Base-by-base conservation (phyloP, 768 basidiomycete genomes). In the Phanerochaete sordida region DNA sequence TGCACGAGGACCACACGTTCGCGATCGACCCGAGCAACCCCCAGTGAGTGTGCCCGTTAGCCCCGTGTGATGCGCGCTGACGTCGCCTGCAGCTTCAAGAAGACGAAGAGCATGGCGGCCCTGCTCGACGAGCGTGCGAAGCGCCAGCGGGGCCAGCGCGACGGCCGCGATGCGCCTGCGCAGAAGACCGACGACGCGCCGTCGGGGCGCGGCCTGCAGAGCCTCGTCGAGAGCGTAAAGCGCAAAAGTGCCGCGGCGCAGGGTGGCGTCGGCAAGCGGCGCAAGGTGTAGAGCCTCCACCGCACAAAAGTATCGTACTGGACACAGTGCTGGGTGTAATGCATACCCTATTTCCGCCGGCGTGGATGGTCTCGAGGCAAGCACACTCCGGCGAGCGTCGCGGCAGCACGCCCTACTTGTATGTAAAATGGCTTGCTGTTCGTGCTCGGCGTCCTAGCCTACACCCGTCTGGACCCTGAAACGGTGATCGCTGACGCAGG, bases 1-100 rank as follows among this genome's bases (percentile, higher is more conserved):
- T 98, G 46, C 90, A 94, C 66, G 93, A 97, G 65, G 90, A 98
- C 68, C 86, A 92, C 66, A 83, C 87, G 31, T 98, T 92, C 64
- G 95, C 96, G 0, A 95, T 99, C 64, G 97, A 99, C 73, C 96
- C 97, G 21, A 91, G 85, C 56, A 91, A 98, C 75, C 94, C 96
- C 70, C 91, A 87, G 96, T 97, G 69, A 64, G 94, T 81, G 1
- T 26, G 3, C 28, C 30, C n/a, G 31, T 23, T 30, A 30, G 27
- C 31, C 57, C 31, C n/a, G 33, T 48, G 9, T 58, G 51, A 11
- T 26, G 59, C 56, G 64, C 23, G 63, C 28, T 37, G 60, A 43
- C 23, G n/a, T 46, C 44, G 55, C 24, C 27, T 60, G 51, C 67
- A 98, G 95, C 58, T 98, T 90, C 79, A 93, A 90, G 72, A 94